Evolutionary conservation across 257 asterid species (phyloP).

Genomic region (Ophiorrhiza pumila): DNA sequence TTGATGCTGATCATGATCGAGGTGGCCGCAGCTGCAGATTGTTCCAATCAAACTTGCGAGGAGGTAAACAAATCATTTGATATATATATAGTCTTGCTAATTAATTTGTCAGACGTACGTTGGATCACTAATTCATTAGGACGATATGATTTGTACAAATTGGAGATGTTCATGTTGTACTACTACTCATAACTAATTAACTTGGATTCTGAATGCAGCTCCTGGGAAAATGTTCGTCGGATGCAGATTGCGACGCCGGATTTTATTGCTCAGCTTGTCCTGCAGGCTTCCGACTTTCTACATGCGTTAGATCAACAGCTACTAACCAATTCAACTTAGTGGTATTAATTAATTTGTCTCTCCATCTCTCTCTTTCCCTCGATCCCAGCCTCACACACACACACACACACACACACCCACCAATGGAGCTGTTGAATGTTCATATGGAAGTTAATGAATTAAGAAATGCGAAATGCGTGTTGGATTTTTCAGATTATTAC

Average conservation of each 20-base stretch:
- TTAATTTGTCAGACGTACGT: too few species aligned
- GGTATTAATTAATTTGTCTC: conserved; percentile 22
- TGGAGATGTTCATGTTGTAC: background rate
- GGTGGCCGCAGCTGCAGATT: conserved; percentile 13
- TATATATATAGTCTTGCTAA: too few species aligned
- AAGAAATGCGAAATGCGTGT: background rate
- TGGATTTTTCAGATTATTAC: background rate
- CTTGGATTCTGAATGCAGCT: conserved; percentile 32
- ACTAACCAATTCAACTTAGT: conserved; percentile 58
- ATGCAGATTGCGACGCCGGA: conserved; percentile 60
- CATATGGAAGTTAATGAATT: background rate
- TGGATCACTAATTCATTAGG: too few species aligned
- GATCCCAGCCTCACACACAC: background rate
- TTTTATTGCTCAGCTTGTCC: conserved; percentile 54
- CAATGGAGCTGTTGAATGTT: too few species aligned
- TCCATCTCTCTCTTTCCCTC: conserved; percentile 13
- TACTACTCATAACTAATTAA: too few species aligned
- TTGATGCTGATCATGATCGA: conserved; percentile 4
- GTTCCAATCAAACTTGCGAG: conserved; percentile 26
- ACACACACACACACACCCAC: background rate
- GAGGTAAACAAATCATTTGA: too few species aligned
- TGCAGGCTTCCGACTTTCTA: conserved; percentile 40
- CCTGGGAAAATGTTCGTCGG: conserved; percentile 47
- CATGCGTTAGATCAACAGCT: conserved; percentile 69
- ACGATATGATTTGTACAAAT: too few species aligned